These are phyloP conservation scores for Chrysanthemum lavandulifolium DNA, from an alignment of 129 eudicot genomes.

Conservation along the genomic window DNA sequence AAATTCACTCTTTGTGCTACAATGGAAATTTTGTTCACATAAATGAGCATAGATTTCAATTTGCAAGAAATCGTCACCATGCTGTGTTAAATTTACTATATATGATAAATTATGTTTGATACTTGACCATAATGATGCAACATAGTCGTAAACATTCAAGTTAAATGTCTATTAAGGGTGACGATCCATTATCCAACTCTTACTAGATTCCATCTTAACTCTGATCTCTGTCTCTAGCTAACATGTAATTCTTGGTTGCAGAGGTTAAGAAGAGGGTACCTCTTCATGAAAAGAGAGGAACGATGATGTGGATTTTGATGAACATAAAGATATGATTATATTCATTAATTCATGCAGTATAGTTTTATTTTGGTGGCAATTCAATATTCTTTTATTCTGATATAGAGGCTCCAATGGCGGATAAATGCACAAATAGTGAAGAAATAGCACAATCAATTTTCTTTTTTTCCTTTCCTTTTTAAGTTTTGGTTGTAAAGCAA, in stretches of 20 bases:
- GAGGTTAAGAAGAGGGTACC: conserved; percentile 71
- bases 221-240: not conserved
- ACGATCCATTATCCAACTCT: too few relatives aligned
- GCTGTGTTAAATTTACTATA: too few relatives aligned
- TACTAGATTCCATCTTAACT: too few relatives aligned
- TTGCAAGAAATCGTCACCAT: not conserved
- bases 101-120: not conserved
- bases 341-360: conserved; percentile 32
- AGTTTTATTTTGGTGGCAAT: conserved; percentile 30
- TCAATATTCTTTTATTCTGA: conserved; percentile 52
- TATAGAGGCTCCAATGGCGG: conserved; percentile 33
- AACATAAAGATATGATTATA: conserved; percentile 26
- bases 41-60: not conserved
- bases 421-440: conserved; percentile 23
- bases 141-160: not conserved
- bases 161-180: not conserved
- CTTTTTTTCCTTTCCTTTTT: not conserved
- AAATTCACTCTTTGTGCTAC: not conserved
- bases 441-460: conserved; percentile 17
- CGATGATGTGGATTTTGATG: conserved; percentile 53
- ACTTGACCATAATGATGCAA: not conserved
- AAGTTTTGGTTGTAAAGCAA: conserved; percentile 9
- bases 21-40: not conserved
- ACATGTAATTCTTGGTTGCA: conserved; percentile 34
- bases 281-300: conserved; percentile 71